Conservation (phyloP, 106 monocot species). For the Platanthera guangdongensis region DNA sequence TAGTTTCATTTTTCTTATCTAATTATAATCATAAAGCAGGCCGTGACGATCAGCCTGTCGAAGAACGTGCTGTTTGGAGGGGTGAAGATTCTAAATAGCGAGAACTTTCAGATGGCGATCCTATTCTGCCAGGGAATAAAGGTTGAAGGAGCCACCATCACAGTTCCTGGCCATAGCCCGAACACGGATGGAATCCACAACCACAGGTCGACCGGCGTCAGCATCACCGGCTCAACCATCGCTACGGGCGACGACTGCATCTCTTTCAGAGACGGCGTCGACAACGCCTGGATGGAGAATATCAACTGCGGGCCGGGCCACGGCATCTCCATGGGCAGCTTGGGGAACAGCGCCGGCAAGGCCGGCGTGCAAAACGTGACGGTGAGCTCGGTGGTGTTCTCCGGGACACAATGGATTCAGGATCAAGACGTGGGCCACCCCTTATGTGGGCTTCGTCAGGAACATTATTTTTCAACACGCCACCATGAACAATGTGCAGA, state of each 20-base stretch:
- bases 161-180: constrained; percentile 19
- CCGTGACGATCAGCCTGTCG: constrained; percentile 17
- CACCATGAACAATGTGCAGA: constrained; percentile 17
- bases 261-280: constrained; percentile 16
- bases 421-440: constrained; percentile 25
- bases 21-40: constrained; percentile 7
- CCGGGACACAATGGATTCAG: constrained; percentile 24
- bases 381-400: constrained; percentile 18
- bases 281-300: constrained; percentile 21
- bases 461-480: constrained; percentile 16
- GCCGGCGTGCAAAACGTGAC: constrained; percentile 18
- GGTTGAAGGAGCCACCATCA: constrained; percentile 16
- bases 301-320: constrained; percentile 35
- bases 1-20: too few relatives aligned
- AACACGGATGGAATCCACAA: constrained; percentile 42
- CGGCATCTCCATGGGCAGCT: constrained; percentile 29
- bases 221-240: constrained; percentile 16
- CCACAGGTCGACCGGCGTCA: constrained; percentile 18
- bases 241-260: constrained; percentile 33
- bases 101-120: constrained; percentile 24
- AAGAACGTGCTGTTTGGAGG: constrained; percentile 20
- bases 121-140: constrained; percentile 15
- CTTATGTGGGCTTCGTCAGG: constrained; percentile 10
- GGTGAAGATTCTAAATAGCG: constrained; percentile 16
- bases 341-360: background rate